Evolutionary conservation across 805 yeast genomes (phyloP).

Genomic region (Huiozyma naganishii): DNA sequence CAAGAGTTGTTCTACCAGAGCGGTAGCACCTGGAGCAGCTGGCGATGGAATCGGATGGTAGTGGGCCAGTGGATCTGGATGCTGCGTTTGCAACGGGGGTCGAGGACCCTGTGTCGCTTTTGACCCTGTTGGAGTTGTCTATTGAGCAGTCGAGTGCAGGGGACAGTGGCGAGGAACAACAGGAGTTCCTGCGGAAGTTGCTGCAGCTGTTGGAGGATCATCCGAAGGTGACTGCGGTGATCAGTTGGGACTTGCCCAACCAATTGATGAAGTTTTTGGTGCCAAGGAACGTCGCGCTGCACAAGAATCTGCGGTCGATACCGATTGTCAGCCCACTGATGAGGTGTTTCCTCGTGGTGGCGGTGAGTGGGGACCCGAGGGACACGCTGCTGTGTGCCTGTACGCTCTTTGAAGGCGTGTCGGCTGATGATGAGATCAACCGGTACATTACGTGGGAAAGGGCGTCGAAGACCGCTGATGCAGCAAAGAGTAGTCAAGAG

Average conservation of each 20-base stretch:
- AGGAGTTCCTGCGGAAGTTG: conserved; percentile 37
- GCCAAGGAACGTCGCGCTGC: conserved; percentile 27
- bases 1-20: too few relatives aligned
- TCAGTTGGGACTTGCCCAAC: conserved; percentile 90
- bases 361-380: conserved; percentile 66
- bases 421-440: conserved; percentile 8
- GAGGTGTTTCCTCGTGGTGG: conserved; percentile 48
- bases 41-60: too few relatives aligned
- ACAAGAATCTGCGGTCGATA: conserved; percentile 14
- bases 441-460: conserved; percentile 2
- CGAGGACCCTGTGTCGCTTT: conserved; percentile 22
- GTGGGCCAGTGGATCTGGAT: conserved; percentile 7
- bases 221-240: conserved; percentile 44
- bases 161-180: conserved; percentile 35
- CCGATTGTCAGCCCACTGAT: conserved; percentile 30
- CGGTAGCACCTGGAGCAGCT: too few relatives aligned
- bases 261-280: conserved; percentile 47
- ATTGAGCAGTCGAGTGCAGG: conserved; percentile 14
- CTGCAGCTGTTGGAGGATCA: conserved; percentile 34
- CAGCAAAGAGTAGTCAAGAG: background rate
- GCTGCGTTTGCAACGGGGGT: conserved; percentile 17
- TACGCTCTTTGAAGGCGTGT: conserved; percentile 39
- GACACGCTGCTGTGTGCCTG: conserved; percentile 64
- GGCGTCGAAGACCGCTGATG: conserved; percentile 5
- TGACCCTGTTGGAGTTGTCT: conserved; percentile 22